phyloP scores from a whole-genome alignment of 305 asterid genomes.

The Fraxinus baroniana region DNA sequence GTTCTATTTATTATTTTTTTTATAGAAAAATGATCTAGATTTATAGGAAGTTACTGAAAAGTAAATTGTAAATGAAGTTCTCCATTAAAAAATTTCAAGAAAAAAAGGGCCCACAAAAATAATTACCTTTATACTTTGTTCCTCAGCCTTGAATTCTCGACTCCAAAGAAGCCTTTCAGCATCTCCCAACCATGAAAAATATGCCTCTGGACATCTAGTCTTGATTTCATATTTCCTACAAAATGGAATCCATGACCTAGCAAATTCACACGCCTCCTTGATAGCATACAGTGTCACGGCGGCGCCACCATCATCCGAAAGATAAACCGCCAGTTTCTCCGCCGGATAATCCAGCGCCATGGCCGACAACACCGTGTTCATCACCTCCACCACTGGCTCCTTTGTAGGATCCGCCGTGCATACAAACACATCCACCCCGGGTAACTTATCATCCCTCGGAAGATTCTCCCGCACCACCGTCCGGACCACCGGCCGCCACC shows the following conservation, averaged over 20 bases:
- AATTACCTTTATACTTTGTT: constrained; percentile 52
- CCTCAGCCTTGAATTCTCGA: constrained; percentile 48
- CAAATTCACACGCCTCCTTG: constrained; percentile 62
- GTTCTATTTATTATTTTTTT: too few relatives aligned
- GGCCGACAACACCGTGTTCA: constrained; percentile 85
- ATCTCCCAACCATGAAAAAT: constrained; percentile 53
- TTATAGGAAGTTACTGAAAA: not conserved
- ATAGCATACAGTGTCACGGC: constrained; percentile 61
- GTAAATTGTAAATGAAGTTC: not conserved
- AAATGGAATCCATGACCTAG: constrained; percentile 63
- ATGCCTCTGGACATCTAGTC: constrained; percentile 70
- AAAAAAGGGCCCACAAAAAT: not conserved
- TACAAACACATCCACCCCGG: constrained; percentile 60
- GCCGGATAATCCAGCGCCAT: constrained; percentile 75
- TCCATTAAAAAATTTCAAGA: not conserved
- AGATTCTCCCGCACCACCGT: constrained; percentile 53
- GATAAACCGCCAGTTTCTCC: constrained; percentile 72
- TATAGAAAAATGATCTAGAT: not conserved
- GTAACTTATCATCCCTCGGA: constrained; percentile 41
- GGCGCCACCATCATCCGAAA: constrained; percentile 83
- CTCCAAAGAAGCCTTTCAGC: constrained; percentile 43
- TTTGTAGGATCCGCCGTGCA: constrained; percentile 76
- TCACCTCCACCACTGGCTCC: constrained; percentile 81
- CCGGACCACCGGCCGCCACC: constrained; percentile 75
- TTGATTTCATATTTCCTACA: constrained; percentile 62